Evolutionary conservation across 2,329 filamentous ascomycete species (phyloP), one percentile per base, ranked within the genome.

Genomic region (Paraphaeosphaeria minitans): DNA sequence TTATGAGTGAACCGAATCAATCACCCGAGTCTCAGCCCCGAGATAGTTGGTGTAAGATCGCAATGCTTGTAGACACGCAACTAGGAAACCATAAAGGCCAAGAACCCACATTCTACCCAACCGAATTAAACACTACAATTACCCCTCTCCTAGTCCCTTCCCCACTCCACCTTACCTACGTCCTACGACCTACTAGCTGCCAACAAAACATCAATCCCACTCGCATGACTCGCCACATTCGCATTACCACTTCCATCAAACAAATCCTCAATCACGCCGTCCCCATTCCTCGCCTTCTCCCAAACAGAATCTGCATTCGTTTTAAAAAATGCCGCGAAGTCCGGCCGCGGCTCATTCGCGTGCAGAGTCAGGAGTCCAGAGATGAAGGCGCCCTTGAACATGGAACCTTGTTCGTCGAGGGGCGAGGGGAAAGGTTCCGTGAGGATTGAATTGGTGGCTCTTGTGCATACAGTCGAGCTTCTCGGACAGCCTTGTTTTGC

Each of bases 131-230:
- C 35, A n/a, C 3, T 39, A 39, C 37, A n/a, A n/a, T 39, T 37
- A 39, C n/a, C 37, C 3, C 24, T 27, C 29, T 31, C 29, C 29
- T 31, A 5, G 6, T 29, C 45, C 14, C 16, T n/a, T n/a, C 50
- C 31, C 57, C 22, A 53, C 13, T 10, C 48, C 8, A 21, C 21
- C 22, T 10, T 13, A 37, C 22, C 13, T 27, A n/a, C n/a, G n/a
- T n/a, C n/a, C 27, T 21, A 52, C 7, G 13, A 41, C 33, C 22
- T 56, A 63, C 37, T 67, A 41, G 73, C 74, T 51, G 86, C 88
- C 55, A 90, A 85, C 21, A 90, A 73, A n/a, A 82, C 82, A 75
- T 90, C 88, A 66, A 90, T 75, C 0, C 86, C 88, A 24, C 83
- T 83, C 66, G 84, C 86, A 48, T 90, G 88, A n/a, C 85, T 85